Base-by-base conservation (phyloP, 192 early-diverging fungal genomes). In the Phycomyces blakesleeanus region DNA sequence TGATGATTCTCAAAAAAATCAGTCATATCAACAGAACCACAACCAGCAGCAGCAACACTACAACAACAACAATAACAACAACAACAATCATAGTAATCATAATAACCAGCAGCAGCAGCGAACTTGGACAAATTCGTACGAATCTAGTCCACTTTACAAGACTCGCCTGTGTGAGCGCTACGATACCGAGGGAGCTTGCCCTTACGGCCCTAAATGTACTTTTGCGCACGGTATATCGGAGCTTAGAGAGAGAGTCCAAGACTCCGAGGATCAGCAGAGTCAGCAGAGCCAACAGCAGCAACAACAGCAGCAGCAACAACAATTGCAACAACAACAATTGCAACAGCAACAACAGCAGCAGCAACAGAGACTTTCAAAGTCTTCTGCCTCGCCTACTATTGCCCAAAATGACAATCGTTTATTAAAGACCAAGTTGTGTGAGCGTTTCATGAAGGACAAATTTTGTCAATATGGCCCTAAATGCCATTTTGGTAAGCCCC, bases 81-180 rank as follows among this genome's bases (percentile, higher is more conserved):
- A 11, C 44, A 14, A 47, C 24, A 54, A 14, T 18, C 7, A 52
- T 24, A 52, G 51, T 52, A 7, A 52, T 18, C 51, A 41, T 41
- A 10, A 10, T 52, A 7, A 52, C 5, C 52, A 54, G 21, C 52
- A 54, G 24, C 52, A 54, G 24, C 52, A 22, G 24, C 52, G 21
- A 3, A 4, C 21, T 14, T 54, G 64, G 24, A 6, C 66, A 64
- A 52, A 66, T 71, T 47, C 71, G 67, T 3, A 72, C 77, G 15
- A 85, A 7, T 12, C 88, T 65, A 91, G 87, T 68, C 90, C 89
- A 38, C 85, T 91, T 49, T 95, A 91, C 79, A 95, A 93, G 67
- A 95, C 93, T 4, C 79, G 87, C 59, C 77, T 95, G 2, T 95
- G 93, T 73, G 92, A 93, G 56, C 71, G 91, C 52, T 93, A 86